These are phyloP conservation scores for Fusarium palustre DNA, from an alignment of 2,329 filamentous ascomycete genomes.

Conservation along the genomic window DNA sequence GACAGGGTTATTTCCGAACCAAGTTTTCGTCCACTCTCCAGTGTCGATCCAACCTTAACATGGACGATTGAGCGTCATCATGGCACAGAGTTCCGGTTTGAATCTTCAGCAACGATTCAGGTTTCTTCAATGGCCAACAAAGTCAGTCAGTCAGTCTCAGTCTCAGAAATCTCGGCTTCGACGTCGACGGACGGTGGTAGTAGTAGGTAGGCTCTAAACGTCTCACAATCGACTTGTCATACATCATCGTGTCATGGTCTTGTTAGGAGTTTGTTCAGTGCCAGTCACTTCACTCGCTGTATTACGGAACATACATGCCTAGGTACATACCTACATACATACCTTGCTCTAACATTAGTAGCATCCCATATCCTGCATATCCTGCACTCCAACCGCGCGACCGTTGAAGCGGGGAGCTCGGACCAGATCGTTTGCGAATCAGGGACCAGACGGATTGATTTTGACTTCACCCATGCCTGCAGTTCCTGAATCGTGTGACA, in stretches of 20 bases:
- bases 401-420: constrained; percentile 38
- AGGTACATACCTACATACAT: background rate
- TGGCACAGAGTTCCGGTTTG: constrained; percentile 19
- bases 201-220: constrained; percentile 19
- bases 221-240: constrained; percentile 47
- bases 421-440: constrained; percentile 31
- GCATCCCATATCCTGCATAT: background rate
- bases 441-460: constrained; percentile 32
- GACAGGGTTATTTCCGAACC: constrained; percentile 40
- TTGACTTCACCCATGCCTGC: constrained; percentile 34
- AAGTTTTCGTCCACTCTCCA: constrained; percentile 36
- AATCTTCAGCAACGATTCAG: constrained; percentile 23
- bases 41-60: constrained; percentile 31
- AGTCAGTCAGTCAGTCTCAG: constrained; percentile 1
- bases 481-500: constrained; percentile 40
- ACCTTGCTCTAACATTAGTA: constrained; percentile 17
- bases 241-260: constrained; percentile 32
- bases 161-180: constrained; percentile 1
- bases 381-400: constrained; percentile 31
- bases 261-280: constrained; percentile 24
- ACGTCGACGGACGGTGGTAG: background rate
- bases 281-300: constrained; percentile 18
- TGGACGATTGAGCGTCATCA: constrained; percentile 33
- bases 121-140: constrained; percentile 1
- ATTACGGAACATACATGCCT: constrained; percentile 24